These are phyloP conservation scores for Ostreobium quekettii DNA, from an alignment of 139 green algal species.

Conservation along the genomic window DNA sequence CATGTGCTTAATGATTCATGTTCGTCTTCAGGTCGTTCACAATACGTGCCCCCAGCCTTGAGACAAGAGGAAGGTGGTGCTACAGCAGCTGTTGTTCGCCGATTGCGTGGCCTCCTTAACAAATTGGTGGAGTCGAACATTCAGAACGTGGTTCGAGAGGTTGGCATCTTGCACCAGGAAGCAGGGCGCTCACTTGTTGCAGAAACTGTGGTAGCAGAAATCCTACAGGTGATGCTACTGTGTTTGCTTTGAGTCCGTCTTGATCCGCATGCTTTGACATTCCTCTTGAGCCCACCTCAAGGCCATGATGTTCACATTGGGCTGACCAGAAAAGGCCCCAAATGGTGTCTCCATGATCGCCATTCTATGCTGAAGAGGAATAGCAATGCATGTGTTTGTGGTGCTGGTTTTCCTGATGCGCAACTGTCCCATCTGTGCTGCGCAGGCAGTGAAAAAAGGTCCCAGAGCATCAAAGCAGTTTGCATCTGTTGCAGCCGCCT, in stretches of 20 bases:
- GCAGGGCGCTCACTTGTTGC: background rate
- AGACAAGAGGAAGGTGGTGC: too few species aligned
- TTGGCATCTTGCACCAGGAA: background rate
- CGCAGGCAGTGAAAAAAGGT: constrained; percentile 49
- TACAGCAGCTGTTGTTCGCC: constrained; percentile 2
- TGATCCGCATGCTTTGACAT: background rate
- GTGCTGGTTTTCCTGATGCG: too few species aligned
- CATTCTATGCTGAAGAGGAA: too few species aligned
- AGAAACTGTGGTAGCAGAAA: background rate
- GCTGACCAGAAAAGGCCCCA: too few species aligned
- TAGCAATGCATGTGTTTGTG: too few species aligned
- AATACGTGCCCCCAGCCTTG: too few species aligned
- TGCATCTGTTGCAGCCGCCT: constrained; percentile 51
- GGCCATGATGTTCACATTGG: background rate
- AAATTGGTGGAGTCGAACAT: constrained; percentile 15
- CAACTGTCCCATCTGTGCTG: background rate
- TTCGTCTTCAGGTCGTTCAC: too few species aligned
- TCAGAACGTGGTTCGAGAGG: background rate
- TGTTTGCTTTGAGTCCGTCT: background rate
- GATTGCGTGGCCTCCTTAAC: constrained; percentile 12
- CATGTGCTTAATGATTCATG: too few species aligned
- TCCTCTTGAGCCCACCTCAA: too few species aligned
- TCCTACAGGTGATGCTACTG: background rate
- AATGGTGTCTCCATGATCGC: too few species aligned
- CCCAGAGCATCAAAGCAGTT: constrained; percentile 65